A percentile compares a stretch with the other conserved stretches of the same genome.
Evolutionary conservation across 2,329 filamentous ascomycete species (phyloP).

Genomic region (Pseudovirgaria hyperparasitica): DNA sequence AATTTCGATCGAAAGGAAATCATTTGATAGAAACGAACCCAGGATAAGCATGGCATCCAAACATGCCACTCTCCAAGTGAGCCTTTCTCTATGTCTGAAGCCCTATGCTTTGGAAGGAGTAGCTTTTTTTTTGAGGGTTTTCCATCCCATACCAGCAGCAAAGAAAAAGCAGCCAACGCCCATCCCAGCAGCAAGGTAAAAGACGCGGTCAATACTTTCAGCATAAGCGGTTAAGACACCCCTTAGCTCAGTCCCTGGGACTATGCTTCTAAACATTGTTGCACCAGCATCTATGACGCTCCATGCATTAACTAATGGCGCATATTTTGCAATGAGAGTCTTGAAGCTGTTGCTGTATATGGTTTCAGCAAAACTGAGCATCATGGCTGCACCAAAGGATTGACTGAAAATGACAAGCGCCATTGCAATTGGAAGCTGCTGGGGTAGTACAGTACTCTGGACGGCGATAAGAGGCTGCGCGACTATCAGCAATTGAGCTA

Average conservation of each 20-base stretch:
- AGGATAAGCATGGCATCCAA: no score
- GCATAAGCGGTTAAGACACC: constrained; percentile 31
- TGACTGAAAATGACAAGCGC: constrained; percentile 3
- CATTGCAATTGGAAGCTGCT: constrained; percentile 3
- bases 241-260: constrained; percentile 17
- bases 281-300: constrained; percentile 32
- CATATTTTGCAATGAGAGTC: constrained; percentile 16
- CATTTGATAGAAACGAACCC: no score
- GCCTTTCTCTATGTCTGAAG: no score
- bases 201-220: constrained; percentile 10
- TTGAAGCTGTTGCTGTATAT: no score
- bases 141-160: constrained; percentile 5
- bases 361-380: no score
- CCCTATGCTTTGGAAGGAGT: no score
- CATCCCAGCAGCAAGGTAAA: constrained; percentile 4
- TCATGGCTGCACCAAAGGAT: no score
- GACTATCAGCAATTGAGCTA: no score
- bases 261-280: constrained; percentile 22
- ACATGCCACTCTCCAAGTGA: no score
- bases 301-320: constrained; percentile 16
- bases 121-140: constrained; percentile 5
- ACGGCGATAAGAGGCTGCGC: constrained; percentile 4
- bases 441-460: constrained; percentile 3
- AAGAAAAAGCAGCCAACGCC: constrained; percentile 2
- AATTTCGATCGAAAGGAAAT: no score